Conservation (phyloP, 225 moss, liverwort and hornwort species). For the Physcomitrium patens region DNA sequence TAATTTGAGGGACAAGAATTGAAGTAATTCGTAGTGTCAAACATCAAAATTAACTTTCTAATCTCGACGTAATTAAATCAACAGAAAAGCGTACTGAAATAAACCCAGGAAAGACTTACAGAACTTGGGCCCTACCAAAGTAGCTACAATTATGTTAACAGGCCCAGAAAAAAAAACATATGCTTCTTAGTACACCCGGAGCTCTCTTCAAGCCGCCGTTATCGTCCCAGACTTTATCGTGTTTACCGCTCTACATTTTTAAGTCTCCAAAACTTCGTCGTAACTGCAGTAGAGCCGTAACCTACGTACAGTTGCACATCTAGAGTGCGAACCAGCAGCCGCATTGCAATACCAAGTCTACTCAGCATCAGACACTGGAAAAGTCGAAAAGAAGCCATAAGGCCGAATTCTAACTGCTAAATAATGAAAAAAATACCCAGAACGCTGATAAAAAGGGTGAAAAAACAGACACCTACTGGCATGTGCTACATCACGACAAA, state of each 20-base stretch:
- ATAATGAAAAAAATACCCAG: no score
- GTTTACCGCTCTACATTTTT: neutral
- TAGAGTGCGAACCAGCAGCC: no score
- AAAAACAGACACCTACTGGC: no score
- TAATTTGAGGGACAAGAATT: neutral
- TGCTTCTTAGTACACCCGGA: neutral
- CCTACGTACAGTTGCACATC: neutral
- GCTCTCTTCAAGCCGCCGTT: neutral
- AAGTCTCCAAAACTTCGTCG: neutral
- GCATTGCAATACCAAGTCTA: no score
- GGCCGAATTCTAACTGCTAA: no score
- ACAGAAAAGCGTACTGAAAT: neutral
- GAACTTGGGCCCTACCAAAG: neutral
- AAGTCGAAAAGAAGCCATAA: no score
- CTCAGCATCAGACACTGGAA: no score
- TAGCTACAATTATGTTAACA: neutral
- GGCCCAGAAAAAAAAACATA: neutral
- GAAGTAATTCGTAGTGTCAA: neutral
- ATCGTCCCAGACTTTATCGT: neutral
- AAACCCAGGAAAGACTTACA: neutral
- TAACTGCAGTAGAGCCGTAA: neutral
- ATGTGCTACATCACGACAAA: no score
- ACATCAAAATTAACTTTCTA: constrained; percentile 17
- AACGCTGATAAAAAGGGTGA: no score
- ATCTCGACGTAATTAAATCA: constrained; percentile 6